Conservation (phyloP, 345 rosid genomes). For the Lepidium sativum region DNA sequence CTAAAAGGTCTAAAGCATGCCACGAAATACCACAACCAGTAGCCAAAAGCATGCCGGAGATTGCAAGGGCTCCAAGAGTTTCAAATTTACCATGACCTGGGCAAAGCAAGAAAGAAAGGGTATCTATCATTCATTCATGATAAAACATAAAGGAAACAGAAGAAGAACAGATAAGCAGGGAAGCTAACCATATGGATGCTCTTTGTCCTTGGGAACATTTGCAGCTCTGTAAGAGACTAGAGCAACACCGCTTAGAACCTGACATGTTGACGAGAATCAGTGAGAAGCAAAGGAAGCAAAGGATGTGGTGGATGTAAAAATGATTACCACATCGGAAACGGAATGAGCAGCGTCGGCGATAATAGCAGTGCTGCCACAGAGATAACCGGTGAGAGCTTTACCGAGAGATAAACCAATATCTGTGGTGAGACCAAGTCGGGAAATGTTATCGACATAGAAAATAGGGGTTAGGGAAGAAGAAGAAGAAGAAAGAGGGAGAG, state of each 20-base stretch:
- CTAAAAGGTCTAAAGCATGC: constrained; percentile 69
- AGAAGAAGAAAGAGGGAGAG: constrained; percentile 22
- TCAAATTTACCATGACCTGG: constrained; percentile 93
- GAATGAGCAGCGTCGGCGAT: constrained; percentile 37
- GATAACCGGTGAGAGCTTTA: constrained; percentile 30
- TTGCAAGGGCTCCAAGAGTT: constrained; percentile 86
- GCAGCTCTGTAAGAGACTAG: constrained; percentile 81
- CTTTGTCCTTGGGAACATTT: constrained; percentile 75
- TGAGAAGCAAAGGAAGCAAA: too few relatives aligned
- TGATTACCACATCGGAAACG: constrained; percentile 31
- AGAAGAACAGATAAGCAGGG: not conserved
- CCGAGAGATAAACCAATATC: constrained; percentile 27
- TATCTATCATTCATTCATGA: too few relatives aligned
- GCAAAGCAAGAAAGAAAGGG: not conserved
- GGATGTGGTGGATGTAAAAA: not conserved
- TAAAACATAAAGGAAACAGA: not conserved
- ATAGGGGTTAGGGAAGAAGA: constrained; percentile 14
- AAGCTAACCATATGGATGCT: constrained; percentile 77
- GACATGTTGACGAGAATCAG: not conserved
- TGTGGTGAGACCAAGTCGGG: constrained; percentile 61
- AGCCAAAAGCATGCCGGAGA: constrained; percentile 86
- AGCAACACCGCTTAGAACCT: constrained; percentile 91
- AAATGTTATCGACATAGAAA: constrained; percentile 50
- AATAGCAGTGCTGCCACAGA: constrained; percentile 34
- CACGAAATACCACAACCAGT: constrained; percentile 86